Evolutionary conservation across 306 rosid species (phyloP).

Genomic region (Quercus berberidifolia): DNA sequence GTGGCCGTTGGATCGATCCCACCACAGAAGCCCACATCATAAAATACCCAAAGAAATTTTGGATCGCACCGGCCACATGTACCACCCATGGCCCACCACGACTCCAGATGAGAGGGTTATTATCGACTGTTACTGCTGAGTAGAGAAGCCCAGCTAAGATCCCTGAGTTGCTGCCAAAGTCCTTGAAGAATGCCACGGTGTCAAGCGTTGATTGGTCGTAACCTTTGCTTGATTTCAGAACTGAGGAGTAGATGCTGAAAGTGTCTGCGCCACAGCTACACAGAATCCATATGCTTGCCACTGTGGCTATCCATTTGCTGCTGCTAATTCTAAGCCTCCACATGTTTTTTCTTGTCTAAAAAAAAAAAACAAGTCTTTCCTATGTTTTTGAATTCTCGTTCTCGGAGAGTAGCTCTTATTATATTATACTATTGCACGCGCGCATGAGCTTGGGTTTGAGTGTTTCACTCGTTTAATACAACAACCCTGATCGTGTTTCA

Average conservation of each 20-base stretch:
- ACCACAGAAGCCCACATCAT: slow-evolving; percentile 70
- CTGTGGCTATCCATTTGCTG: slow-evolving; percentile 61
- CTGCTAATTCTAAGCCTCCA: no score
- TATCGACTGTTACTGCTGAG: slow-evolving; percentile 46
- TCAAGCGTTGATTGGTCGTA: slow-evolving; percentile 87
- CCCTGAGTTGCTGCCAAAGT: slow-evolving; percentile 81
- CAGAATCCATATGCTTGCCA: slow-evolving; percentile 71
- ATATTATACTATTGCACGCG: no score
- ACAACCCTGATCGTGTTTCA: no score
- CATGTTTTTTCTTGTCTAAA: no score
- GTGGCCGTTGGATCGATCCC: slow-evolving; percentile 53
- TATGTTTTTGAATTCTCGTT: no score
- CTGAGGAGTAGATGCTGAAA: slow-evolving; percentile 69
- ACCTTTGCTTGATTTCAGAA: slow-evolving; percentile 60
- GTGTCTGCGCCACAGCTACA: slow-evolving; percentile 54
- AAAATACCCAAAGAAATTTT: slow-evolving; percentile 55
- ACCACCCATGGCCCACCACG: slow-evolving; percentile 68
- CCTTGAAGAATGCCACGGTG: slow-evolving; percentile 88
- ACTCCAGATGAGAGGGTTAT: neutral
- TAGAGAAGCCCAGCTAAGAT: slow-evolving; percentile 68
- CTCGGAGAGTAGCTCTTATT: no score
- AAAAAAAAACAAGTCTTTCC: no score
- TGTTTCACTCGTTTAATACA: no score
- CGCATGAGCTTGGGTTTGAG: no score
- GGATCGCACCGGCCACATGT: slow-evolving; percentile 48